Percentiles rank a stretch among this genome's conserved stretches.
Evolutionary conservation across 306 rosid genomes (phyloP).

Genomic region (Heteromeles arbutifolia): DNA sequence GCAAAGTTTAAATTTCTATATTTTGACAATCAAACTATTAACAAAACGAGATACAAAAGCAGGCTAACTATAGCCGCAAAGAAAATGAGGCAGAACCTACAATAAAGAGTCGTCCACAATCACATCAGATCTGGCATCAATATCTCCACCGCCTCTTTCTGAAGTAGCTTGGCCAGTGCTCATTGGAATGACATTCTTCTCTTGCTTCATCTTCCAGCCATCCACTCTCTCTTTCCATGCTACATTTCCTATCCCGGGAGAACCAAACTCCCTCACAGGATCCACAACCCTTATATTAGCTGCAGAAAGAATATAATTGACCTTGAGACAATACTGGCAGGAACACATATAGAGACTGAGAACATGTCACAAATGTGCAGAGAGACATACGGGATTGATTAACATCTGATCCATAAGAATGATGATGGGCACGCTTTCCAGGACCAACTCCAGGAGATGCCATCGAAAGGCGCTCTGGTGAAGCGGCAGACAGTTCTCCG

Average conservation of each 20-base stretch:
- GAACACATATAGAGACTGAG: slow-evolving; percentile 2
- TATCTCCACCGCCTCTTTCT: slow-evolving; percentile 91
- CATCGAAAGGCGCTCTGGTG: slow-evolving; percentile 83
- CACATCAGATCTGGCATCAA: slow-evolving; percentile 92
- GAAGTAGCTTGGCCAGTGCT: slow-evolving; percentile 87
- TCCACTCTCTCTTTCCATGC: slow-evolving; percentile 99
- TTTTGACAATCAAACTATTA: background rate
- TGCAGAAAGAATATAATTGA: slow-evolving; percentile 26
- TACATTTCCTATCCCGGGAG: slow-evolving; percentile 74
- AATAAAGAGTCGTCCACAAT: slow-evolving; percentile 76
- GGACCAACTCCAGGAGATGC: slow-evolving; percentile 70
- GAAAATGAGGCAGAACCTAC: slow-evolving; percentile 34
- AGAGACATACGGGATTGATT: slow-evolving; percentile 69
- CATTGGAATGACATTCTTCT: slow-evolving; percentile 74
- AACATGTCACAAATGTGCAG: background rate
- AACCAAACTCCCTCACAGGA: slow-evolving; percentile 45
- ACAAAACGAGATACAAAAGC: slow-evolving; percentile 10
- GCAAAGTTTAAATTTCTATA: background rate
- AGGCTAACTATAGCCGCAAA: background rate
- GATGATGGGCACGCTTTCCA: slow-evolving; percentile 65
- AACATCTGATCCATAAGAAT: slow-evolving; percentile 57
- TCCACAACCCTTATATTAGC: slow-evolving; percentile 73
- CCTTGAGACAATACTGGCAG: slow-evolving; percentile 22
- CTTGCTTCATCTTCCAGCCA: slow-evolving; percentile 99
- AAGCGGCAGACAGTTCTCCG: slow-evolving; percentile 92